Evolutionary conservation across 106 monocot species (phyloP).

Genomic region (Acanthochlamys bracteata): DNA sequence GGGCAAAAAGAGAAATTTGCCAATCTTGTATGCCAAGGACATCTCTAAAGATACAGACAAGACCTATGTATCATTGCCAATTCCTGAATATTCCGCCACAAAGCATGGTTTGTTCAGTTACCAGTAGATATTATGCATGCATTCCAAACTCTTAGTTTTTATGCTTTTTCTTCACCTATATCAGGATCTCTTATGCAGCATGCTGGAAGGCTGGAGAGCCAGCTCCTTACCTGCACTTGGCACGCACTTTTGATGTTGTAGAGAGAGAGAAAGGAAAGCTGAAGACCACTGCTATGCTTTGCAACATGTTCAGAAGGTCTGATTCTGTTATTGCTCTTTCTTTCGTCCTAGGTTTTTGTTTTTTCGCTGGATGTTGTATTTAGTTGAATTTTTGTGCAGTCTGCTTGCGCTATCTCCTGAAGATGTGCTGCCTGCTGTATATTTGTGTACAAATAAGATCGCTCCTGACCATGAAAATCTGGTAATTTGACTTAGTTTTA

Average conservation of each 20-base stretch:
- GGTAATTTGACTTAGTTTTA: constrained; percentile 38
- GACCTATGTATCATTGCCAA: constrained; percentile 47
- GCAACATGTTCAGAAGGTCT: constrained; percentile 99
- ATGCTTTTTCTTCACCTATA: constrained; percentile 4
- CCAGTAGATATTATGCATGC: too few species aligned
- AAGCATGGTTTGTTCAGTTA: constrained; percentile 79
- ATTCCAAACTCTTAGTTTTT: too few species aligned
- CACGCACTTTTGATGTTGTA: constrained; percentile 76
- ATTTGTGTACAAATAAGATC: constrained; percentile 88
- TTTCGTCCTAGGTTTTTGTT: too few species aligned
- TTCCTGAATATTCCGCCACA: constrained; percentile 76
- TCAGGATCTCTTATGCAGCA: constrained; percentile 40
- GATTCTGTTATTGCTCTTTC: neutral
- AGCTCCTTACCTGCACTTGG: constrained; percentile 89
- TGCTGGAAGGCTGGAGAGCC: constrained; percentile 83
- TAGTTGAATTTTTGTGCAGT: too few species aligned
- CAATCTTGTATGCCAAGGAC: constrained; percentile 22
- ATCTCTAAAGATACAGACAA: constrained; percentile 18
- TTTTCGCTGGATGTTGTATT: too few species aligned
- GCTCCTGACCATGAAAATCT: constrained; percentile 84
- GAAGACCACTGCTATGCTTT: constrained; percentile 68
- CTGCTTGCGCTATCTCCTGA: constrained; percentile 83
- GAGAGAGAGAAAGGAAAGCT: constrained; percentile 88
- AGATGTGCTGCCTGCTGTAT: constrained; percentile 87
- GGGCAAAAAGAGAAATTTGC: constrained; percentile 10